Evolutionary conservation across 116 monocot species (phyloP).

Genomic region (Posidonia oceanica): DNA sequence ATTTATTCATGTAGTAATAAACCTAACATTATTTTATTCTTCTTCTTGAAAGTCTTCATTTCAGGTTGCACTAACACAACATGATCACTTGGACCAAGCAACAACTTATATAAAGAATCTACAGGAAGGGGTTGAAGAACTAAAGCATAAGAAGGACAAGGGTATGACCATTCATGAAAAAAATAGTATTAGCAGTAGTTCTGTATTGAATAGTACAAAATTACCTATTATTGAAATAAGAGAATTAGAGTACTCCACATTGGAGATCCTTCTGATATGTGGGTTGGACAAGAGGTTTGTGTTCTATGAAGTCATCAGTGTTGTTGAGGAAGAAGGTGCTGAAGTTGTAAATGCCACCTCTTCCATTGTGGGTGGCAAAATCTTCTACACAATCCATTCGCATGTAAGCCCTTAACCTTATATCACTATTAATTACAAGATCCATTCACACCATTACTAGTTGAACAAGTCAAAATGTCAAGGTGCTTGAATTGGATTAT

Average conservation of each 20-base stretch:
- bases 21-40: no score
- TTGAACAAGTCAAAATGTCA: no score
- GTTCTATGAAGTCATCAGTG: conserved; percentile 19
- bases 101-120: conserved; percentile 32
- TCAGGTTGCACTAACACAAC: no score
- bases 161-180: background rate
- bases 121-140: conserved; percentile 19
- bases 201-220: background rate
- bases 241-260: conserved; percentile 15
- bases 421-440: no score
- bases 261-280: conserved; percentile 41
- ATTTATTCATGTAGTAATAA: no score
- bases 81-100: conserved; percentile 43
- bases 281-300: conserved; percentile 10
- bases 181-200: background rate
- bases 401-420: conserved; percentile 14
- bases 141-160: conserved; percentile 22
- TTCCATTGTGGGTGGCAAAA: conserved; percentile 30
- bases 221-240: conserved; percentile 42
- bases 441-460: no score
- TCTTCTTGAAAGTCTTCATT: no score
- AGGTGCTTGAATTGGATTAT: no score
- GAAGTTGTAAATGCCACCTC: conserved; percentile 42
- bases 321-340: conserved; percentile 55
- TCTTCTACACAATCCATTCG: conserved; percentile 46